Evolutionary conservation across 2,329 filamentous ascomycete genomes (phyloP).

Genomic region (Geosmithia morbida): DNA sequence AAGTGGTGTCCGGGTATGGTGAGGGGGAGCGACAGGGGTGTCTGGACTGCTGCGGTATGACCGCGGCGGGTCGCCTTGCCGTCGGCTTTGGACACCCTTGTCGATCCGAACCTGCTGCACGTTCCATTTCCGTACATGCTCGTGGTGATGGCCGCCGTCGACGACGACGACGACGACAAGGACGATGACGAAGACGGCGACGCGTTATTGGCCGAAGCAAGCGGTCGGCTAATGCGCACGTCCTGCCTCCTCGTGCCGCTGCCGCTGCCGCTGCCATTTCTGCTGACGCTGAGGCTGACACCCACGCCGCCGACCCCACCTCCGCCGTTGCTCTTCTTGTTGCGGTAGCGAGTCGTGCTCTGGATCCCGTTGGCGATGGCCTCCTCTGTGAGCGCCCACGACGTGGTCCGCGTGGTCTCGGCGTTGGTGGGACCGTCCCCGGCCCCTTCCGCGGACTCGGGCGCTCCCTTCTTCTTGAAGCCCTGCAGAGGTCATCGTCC

Average conservation of each 20-base stretch:
- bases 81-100: background rate
- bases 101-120: background rate
- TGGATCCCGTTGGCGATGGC: constrained; percentile 60
- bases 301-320: background rate
- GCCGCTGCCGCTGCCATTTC: background rate
- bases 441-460: background rate
- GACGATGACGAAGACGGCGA: background rate
- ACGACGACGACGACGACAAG: background rate
- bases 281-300: background rate
- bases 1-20: background rate
- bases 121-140: background rate
- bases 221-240: background rate
- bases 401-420: constrained; percentile 39
- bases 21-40: background rate
- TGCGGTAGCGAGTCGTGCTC: constrained; percentile 72
- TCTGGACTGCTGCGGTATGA: no score
- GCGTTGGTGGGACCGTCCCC: background rate
- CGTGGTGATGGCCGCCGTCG: no score
- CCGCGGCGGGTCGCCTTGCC: no score
- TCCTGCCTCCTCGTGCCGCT: background rate
- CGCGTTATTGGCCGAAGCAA: background rate
- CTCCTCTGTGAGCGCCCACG: constrained; percentile 64
- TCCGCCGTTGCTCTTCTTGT: constrained; percentile 10
- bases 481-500: background rate
- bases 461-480: background rate